Evolutionary conservation across 176 grass and related monocot species (phyloP).

Genomic region (Phragmites australis): DNA sequence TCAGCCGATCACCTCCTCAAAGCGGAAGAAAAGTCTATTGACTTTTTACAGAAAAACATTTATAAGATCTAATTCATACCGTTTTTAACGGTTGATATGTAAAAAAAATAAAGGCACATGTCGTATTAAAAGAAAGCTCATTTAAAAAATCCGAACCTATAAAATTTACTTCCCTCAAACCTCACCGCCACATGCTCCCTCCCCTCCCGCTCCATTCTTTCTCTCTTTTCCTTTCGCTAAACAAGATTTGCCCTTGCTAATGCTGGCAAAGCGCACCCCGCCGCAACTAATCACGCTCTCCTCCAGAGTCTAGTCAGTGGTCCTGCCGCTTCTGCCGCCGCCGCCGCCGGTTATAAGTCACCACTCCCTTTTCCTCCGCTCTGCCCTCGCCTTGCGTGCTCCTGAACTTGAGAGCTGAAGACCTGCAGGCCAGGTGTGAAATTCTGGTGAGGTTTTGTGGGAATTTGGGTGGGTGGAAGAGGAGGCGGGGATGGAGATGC

Average conservation of each 20-base stretch:
- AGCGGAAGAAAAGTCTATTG: too few species aligned
- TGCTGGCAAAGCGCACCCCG: conserved; percentile 32
- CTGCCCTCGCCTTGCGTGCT: not conserved
- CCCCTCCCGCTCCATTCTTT: not conserved
- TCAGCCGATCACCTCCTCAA: conserved; percentile 51
- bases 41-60: too few species aligned
- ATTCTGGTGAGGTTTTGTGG: conserved; percentile 10
- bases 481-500: conserved; percentile 57
- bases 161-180: too few species aligned
- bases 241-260: conserved; percentile 49
- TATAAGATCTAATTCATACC: too few species aligned
- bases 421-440: not conserved
- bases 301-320: not conserved
- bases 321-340: conserved; percentile 8
- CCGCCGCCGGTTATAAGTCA: conserved; percentile 10
- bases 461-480: not conserved
- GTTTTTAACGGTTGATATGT: too few species aligned
- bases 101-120: too few species aligned
- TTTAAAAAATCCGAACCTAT: too few species aligned
- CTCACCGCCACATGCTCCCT: not conserved
- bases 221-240: not conserved
- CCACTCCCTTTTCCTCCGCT: not conserved
- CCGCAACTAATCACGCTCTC: conserved; percentile 34
- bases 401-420: not conserved
- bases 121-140: too few species aligned